These are phyloP conservation scores for Zea luxurians DNA, from an alignment of 176 grass and related monocot genomes.

Conservation along the genomic window DNA sequence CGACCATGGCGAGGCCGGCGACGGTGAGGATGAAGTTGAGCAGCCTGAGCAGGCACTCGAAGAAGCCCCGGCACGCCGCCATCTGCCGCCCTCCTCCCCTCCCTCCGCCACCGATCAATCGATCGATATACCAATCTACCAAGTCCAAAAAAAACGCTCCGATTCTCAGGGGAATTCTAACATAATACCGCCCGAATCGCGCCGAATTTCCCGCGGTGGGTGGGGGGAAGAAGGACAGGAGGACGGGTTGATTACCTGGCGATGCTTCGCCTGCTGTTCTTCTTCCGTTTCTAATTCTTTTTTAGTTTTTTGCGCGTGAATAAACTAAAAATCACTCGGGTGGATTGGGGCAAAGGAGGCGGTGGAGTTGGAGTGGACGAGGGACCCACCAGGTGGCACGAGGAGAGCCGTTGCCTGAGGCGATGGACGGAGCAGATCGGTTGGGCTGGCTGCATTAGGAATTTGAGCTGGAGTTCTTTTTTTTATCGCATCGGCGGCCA, in stretches of 20 bases:
- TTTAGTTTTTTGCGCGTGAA: not conserved
- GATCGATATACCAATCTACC: slow-evolving; percentile 28
- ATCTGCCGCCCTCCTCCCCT: slow-evolving; percentile 25
- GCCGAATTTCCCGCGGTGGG: slow-evolving; percentile 4
- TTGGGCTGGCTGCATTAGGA: not conserved
- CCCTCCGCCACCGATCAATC: slow-evolving; percentile 18
- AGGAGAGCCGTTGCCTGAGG: not conserved
- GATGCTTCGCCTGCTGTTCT: slow-evolving; percentile 12
- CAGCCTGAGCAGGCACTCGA: slow-evolving; percentile 82
- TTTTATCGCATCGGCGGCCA: slow-evolving; percentile 25
- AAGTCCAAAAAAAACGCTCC: not conserved
- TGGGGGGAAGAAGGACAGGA: not conserved
- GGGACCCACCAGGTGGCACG: slow-evolving; percentile 29
- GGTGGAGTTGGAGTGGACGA: not conserved
- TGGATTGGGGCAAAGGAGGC: not conserved
- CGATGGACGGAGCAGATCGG: slow-evolving; percentile 27
- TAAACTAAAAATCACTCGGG: no score
- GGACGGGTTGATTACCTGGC: not conserved
- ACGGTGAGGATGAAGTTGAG: slow-evolving; percentile 80
- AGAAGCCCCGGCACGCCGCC: slow-evolving; percentile 74
- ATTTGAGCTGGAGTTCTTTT: not conserved
- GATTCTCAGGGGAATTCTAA: slow-evolving; percentile 10
- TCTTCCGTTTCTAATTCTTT: not conserved
- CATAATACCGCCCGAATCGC: not conserved
- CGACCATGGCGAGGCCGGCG: slow-evolving; percentile 81